Evolutionary conservation across 2,329 filamentous ascomycete genomes (phyloP), one percentile per base, ranked within the genome.

Genomic region (Monilinia polystroma): DNA sequence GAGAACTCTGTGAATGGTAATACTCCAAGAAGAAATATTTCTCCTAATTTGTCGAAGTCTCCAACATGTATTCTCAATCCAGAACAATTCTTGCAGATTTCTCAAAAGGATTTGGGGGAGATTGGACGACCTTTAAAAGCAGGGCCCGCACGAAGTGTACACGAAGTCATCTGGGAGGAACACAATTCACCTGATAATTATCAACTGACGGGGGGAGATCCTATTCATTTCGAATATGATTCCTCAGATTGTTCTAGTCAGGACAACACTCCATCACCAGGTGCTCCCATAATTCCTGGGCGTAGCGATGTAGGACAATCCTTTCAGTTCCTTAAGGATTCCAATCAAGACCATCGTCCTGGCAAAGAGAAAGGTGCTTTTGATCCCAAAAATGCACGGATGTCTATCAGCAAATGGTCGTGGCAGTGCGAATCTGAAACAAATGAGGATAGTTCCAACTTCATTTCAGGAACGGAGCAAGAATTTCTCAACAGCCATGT

Each of bases 151-250:
- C 66, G 62, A 52, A 74, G 69, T 59, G 51, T 70, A 11, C 70
- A 74, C 56, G 73, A 75, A 62, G 66, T 74, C 8, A 69, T 75
- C 16, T 75, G 73, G 73, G 59, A 73, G 55, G 70, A 64, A 23
- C 59, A 51, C 16, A 55, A 35, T 10, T 68, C 63, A 14, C 62
- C 64, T 0, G 59, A 53, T 32, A 67, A 58, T 29, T 66, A 67
- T 41, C 66, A 56, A 20, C 11, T 69, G 6, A 66, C 64, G 7
- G 67, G 68, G 2, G 67, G 70, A 29, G 68, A 68, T 18, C 54
- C 68, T 11, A 26, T 18, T 52, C 10, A 53, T 57, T 26, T 26
- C 5, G 45, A 64, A 20, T 23, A 16, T 26, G 41, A 8, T 54
- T 35, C 20, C 18, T 66, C 66, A 14, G 32, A 62, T n/a, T 62